Conservation (phyloP, 2,329 filamentous ascomycete species). For the Colletotrichum lini region DNA sequence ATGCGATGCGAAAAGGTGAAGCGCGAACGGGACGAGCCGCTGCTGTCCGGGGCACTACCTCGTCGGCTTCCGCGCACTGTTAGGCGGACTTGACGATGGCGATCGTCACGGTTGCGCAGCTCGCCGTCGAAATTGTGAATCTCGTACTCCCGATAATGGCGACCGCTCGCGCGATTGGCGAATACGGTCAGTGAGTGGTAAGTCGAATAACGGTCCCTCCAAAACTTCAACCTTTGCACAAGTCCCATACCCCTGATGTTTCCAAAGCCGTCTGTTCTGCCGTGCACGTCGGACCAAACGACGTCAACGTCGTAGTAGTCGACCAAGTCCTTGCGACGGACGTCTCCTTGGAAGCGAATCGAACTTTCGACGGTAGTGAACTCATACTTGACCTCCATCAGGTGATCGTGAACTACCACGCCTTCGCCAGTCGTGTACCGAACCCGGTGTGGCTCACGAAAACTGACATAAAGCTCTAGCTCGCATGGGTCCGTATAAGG, state of each 20-base stretch:
- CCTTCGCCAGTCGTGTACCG: slow-evolving; percentile 64
- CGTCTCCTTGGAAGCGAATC: slow-evolving; percentile 64
- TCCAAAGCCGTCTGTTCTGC: slow-evolving; percentile 65
- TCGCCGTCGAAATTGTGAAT: slow-evolving; percentile 64
- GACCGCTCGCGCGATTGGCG: slow-evolving; percentile 61
- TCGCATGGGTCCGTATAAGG: slow-evolving; percentile 65
- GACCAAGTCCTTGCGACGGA: slow-evolving; percentile 63
- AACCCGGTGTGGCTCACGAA: slow-evolving; percentile 63
- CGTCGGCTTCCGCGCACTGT: slow-evolving; percentile 57
- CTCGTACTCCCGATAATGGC: slow-evolving; percentile 63
- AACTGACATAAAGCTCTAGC: slow-evolving; percentile 64
- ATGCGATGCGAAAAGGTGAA: slow-evolving; percentile 61
- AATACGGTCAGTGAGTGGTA: slow-evolving; percentile 64
- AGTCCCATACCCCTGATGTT: slow-evolving; percentile 65
- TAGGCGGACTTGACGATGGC: slow-evolving; percentile 61
- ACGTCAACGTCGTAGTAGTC: slow-evolving; percentile 68
- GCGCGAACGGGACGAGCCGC: slow-evolving; percentile 52
- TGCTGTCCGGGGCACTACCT: slow-evolving; percentile 57
- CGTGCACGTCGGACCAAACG: slow-evolving; percentile 65
- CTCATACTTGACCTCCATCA: slow-evolving; percentile 64
- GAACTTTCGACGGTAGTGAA: slow-evolving; percentile 65
- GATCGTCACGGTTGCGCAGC: slow-evolving; percentile 61
- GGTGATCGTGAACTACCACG: slow-evolving; percentile 63
- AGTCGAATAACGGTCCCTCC: slow-evolving; percentile 63
- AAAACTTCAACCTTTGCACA: slow-evolving; percentile 67